These are phyloP conservation scores for Diplodia seriata DNA, from an alignment of 2,329 filamentous ascomycete species.

Conservation along the genomic window DNA sequence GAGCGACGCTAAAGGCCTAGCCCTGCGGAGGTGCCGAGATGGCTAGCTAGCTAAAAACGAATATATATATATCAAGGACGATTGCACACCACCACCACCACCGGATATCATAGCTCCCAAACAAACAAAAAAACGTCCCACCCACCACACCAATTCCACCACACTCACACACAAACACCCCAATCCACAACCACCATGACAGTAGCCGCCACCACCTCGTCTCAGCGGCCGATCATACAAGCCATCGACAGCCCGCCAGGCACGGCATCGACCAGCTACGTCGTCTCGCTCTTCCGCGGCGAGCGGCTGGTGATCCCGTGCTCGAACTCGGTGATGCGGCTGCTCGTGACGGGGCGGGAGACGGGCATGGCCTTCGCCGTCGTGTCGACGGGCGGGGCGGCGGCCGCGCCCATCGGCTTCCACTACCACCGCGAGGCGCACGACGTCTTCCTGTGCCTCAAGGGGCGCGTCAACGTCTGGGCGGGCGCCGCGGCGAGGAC, in stretches of 20 bases:
- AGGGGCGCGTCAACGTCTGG: slow-evolving; percentile 64
- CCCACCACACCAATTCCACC: too few relatives aligned
- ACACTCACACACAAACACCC: not conserved
- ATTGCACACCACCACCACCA: too few relatives aligned
- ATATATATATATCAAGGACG: not conserved
- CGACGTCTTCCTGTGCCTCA: slow-evolving; percentile 64
- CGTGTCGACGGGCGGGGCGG: slow-evolving; percentile 58
- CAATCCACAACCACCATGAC: not conserved
- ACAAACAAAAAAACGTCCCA: too few relatives aligned
- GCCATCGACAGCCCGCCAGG: slow-evolving; percentile 10
- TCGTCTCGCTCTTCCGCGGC: slow-evolving; percentile 56
- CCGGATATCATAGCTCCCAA: not conserved
- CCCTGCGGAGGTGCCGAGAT: slow-evolving; percentile 11
- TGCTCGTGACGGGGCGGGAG: slow-evolving; percentile 60
- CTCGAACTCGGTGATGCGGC: slow-evolving; percentile 60
- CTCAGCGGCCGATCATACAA: too few relatives aligned
- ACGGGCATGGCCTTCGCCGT: slow-evolving; percentile 60
- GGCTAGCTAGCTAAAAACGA: not conserved
- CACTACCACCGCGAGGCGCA: slow-evolving; percentile 65
- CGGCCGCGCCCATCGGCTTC: slow-evolving; percentile 59
- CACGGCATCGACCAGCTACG: not conserved
- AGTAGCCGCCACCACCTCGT: too few relatives aligned
- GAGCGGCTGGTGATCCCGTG: slow-evolving; percentile 61
- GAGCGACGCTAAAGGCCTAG: slow-evolving; percentile 7
- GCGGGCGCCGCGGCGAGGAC: slow-evolving; percentile 61